These are phyloP conservation scores for Cryphonectria japonica DNA, from an alignment of 2,329 filamentous ascomycete species.

Conservation along the genomic window DNA sequence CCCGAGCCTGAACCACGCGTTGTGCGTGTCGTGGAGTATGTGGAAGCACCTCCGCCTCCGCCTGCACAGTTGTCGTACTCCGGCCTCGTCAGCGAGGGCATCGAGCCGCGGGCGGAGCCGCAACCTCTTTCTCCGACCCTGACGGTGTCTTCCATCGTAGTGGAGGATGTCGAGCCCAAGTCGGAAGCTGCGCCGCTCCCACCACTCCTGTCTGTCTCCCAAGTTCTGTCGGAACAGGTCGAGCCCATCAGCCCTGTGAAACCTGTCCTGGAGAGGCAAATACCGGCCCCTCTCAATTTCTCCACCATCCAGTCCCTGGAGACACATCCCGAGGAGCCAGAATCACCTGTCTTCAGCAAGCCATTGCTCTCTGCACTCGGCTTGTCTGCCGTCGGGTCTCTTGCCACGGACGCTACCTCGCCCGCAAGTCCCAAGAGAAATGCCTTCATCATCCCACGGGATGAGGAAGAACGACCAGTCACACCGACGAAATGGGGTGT, in stretches of 20 bases:
- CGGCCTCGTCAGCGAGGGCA: slow-evolving; percentile 39
- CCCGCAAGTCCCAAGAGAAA: slow-evolving; percentile 58
- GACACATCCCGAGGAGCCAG: slow-evolving; percentile 48
- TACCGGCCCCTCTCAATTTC: slow-evolving; percentile 38
- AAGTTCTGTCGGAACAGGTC: slow-evolving; percentile 38
- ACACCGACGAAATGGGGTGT: slow-evolving; percentile 20
- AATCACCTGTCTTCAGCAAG: slow-evolving; percentile 14
- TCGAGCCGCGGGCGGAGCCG: slow-evolving; percentile 41
- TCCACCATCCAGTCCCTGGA: slow-evolving; percentile 48
- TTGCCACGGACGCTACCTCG: slow-evolving; percentile 51
- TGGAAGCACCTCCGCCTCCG: slow-evolving; percentile 26
- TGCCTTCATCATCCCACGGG: slow-evolving; percentile 59
- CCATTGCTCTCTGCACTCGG: slow-evolving; percentile 37
- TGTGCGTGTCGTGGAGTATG: slow-evolving; percentile 30
- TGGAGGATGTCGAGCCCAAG: slow-evolving; percentile 35
- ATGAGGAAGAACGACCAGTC: slow-evolving; percentile 39
- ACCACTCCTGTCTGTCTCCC: slow-evolving; percentile 38
- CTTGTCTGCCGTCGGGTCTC: slow-evolving; percentile 50
- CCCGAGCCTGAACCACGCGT: slow-evolving; percentile 31
- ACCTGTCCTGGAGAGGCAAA: slow-evolving; percentile 24
- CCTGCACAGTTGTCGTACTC: slow-evolving; percentile 39
- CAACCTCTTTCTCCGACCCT: slow-evolving; percentile 31
- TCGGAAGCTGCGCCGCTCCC: slow-evolving; percentile 26
- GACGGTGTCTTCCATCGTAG: slow-evolving; percentile 30
- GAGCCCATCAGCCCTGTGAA: slow-evolving; percentile 39